Conservation (phyloP, 805 yeast species). For the Metschnikowia similis region DNA sequence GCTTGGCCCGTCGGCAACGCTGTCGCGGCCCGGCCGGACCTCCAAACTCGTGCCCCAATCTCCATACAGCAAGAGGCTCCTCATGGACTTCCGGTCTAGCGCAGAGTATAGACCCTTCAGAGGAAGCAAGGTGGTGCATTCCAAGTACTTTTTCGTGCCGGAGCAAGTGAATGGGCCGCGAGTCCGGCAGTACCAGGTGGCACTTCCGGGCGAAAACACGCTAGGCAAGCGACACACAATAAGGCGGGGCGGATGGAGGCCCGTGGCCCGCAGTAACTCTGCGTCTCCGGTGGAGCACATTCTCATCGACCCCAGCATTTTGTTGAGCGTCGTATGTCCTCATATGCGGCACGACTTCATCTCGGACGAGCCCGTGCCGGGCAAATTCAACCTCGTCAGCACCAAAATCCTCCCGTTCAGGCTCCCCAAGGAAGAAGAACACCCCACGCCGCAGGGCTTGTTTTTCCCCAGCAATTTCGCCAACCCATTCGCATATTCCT, state of each 20-base stretch:
- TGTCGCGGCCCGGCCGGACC: neutral
- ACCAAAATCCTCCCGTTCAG: neutral
- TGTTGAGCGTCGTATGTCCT: constrained; percentile 11
- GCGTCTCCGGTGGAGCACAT: constrained; percentile 4
- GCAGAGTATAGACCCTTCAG: neutral
- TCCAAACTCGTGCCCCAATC: neutral
- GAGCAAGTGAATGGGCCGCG: neutral
- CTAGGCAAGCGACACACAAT: neutral
- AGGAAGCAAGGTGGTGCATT: neutral
- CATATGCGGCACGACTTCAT: constrained; percentile 12
- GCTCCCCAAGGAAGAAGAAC: neutral
- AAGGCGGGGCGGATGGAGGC: neutral
- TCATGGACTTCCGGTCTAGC: neutral
- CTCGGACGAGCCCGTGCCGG: neutral
- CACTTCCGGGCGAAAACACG: neutral
- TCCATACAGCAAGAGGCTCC: neutral
- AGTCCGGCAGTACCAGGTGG: neutral
- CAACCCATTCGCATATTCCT: neutral
- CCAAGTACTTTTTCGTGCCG: constrained; percentile 1
- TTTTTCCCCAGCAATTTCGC: neutral
- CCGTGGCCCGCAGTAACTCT: neutral
- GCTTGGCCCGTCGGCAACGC: neutral
- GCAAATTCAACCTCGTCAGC: constrained; percentile 1
- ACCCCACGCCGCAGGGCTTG: neutral
- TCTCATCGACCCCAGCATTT: constrained; percentile 10